Evolutionary conservation across 1,284 basidiomycete genomes (phyloP).

Genomic region (Cutaneotrichosporon cyanovorans): DNA sequence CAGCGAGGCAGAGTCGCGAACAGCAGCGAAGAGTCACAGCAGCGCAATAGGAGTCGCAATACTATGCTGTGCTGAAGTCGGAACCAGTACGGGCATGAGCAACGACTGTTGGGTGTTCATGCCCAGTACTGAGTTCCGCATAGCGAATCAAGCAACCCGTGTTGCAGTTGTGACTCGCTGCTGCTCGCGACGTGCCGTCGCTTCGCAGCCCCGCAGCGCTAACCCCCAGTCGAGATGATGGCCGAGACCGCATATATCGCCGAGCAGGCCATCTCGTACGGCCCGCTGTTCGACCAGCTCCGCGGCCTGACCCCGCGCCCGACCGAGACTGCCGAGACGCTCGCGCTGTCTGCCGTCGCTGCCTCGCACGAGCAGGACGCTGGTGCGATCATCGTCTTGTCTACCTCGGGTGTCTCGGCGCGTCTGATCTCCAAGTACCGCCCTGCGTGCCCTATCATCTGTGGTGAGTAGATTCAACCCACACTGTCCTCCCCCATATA

Average conservation of each 20-base stretch:
- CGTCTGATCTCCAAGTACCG: slow-evolving; percentile 96
- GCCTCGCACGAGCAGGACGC: slow-evolving; percentile 92
- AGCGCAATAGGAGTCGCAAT: too few species aligned
- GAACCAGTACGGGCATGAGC: too few species aligned
- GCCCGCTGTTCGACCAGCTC: slow-evolving; percentile 83
- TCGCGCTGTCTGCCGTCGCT: slow-evolving; percentile 86
- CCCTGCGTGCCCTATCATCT: slow-evolving; percentile 88
- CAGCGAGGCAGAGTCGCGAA: too few species aligned
- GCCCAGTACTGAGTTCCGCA: too few species aligned
- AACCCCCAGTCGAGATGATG: slow-evolving; percentile 99
- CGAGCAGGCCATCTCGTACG: slow-evolving; percentile 87
- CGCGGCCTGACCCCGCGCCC: slow-evolving; percentile 69
- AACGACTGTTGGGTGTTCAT: too few species aligned
- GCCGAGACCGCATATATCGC: slow-evolving; percentile 94
- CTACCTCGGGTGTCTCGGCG: slow-evolving; percentile 87
- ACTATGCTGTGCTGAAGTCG: too few species aligned
- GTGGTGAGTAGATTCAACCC: slow-evolving; percentile 52
- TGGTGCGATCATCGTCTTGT: slow-evolving; percentile 89
- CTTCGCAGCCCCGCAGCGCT: too few species aligned
- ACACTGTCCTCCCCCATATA: too few species aligned
- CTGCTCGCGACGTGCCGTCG: neutral
- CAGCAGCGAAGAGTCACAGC: too few species aligned
- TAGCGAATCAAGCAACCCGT: too few species aligned
- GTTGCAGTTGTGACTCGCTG: neutral
- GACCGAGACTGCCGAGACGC: slow-evolving; percentile 86